These are phyloP conservation scores for Rhodofomes roseus DNA, from an alignment of 1,284 basidiomycete species.

Conservation along the genomic window DNA sequence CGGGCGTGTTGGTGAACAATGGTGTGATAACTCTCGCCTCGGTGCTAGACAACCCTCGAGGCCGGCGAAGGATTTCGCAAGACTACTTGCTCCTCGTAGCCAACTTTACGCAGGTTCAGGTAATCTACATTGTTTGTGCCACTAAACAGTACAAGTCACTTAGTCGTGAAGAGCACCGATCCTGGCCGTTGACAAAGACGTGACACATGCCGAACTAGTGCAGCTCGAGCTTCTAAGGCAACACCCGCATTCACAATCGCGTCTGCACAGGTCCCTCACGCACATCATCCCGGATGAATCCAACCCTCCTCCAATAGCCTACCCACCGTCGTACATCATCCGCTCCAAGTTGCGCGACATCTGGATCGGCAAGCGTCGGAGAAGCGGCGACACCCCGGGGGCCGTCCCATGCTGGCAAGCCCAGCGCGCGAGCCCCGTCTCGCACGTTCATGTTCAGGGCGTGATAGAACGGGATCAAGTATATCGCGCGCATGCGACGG, in stretches of 20 bases:
- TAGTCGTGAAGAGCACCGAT: no score
- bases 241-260: not conserved
- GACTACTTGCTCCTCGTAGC: no score
- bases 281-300: not conserved
- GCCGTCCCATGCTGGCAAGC: not conserved
- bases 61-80: no score
- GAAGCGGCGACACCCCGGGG: not conserved
- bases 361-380: conserved; percentile 1
- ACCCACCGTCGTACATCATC: conserved; percentile 5
- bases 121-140: no score
- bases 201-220: no score
- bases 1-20: not conserved
- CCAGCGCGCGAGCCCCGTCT: not conserved
- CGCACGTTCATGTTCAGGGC: not conserved
- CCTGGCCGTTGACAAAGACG: no score
- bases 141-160: no score
- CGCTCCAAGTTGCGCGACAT: not conserved
- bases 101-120: no score
- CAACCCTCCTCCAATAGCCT: not conserved
- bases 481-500: not conserved
- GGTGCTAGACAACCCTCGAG: no score
- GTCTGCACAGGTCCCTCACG: not conserved
- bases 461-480: not conserved
- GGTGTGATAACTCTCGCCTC: no score
- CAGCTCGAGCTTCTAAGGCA: no score